Conservation (phyloP, 1,284 basidiomycete species). For the Kalmanozyma brasiliensis region DNA sequence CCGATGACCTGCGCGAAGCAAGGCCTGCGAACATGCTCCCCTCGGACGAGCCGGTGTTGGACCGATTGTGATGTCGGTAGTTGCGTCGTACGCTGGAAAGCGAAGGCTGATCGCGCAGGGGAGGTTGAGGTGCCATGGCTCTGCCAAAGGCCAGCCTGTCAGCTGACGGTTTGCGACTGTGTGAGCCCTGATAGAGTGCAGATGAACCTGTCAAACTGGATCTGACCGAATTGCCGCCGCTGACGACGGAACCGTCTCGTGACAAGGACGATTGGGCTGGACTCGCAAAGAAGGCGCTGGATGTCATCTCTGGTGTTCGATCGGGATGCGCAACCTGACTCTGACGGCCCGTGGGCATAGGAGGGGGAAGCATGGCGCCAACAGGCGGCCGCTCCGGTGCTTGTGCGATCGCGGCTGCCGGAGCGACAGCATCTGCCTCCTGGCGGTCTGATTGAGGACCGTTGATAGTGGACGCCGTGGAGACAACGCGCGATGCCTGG, state of each 20-base stretch:
- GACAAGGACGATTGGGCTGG: constrained; percentile 21
- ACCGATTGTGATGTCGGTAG: constrained; percentile 37
- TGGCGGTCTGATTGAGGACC: background rate
- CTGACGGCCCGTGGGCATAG: background rate
- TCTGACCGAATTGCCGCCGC: constrained; percentile 12
- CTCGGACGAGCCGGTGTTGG: constrained; percentile 36
- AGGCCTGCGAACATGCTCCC: constrained; percentile 30
- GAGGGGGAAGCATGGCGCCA: background rate
- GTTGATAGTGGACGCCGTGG: constrained; percentile 34
- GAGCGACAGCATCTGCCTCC: background rate
- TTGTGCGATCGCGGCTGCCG: background rate
- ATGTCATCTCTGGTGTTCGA: constrained; percentile 30
- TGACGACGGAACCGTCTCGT: constrained; percentile 20
- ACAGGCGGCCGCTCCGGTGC: background rate
- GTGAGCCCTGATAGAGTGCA: constrained; percentile 17
- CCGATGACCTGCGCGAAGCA: constrained; percentile 36
- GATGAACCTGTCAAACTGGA: constrained; percentile 23
- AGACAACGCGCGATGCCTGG: constrained; percentile 18
- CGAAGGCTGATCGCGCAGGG: constrained; percentile 35
- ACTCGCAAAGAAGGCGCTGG: constrained; percentile 9
- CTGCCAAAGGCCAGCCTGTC: constrained; percentile 35
- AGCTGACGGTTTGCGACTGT: constrained; percentile 38
- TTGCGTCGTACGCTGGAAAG: constrained; percentile 39
- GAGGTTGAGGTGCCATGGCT: constrained; percentile 30
- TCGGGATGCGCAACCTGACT: constrained; percentile 1